Conservation (phyloP, 2,329 filamentous ascomycete species). For the Microdochium nivale region DNA sequence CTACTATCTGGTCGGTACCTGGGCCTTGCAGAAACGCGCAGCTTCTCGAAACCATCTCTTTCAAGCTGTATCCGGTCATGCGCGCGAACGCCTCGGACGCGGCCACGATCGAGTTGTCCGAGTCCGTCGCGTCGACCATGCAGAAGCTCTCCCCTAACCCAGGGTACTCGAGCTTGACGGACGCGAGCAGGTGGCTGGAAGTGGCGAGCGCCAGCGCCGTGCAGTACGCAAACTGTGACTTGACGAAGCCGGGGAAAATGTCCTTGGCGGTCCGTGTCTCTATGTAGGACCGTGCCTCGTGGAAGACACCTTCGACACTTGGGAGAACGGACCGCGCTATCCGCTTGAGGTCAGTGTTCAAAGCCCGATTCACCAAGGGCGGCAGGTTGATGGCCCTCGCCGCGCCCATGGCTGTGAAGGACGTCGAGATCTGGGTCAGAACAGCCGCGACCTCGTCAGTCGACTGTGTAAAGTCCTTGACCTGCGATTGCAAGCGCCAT, state of each 20-base stretch:
- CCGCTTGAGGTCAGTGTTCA: conserved; percentile 38
- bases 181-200: conserved; percentile 14
- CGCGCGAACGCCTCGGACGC: conserved; percentile 42
- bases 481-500: conserved; percentile 9
- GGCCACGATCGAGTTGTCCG: conserved; percentile 40
- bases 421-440: conserved; percentile 34
- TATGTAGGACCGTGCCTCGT: conserved; percentile 31
- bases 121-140: conserved; percentile 39
- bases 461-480: conserved; percentile 35
- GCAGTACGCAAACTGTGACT: conserved; percentile 37
- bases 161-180: conserved; percentile 29
- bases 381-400: conserved; percentile 33
- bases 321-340: conserved; percentile 34
- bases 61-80: conserved; percentile 39
- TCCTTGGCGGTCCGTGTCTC: conserved; percentile 34
- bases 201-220: conserved; percentile 28
- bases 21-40: conserved; percentile 41
- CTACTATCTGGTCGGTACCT: conserved; percentile 31
- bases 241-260: conserved; percentile 44
- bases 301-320: conserved; percentile 33
- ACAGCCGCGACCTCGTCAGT: conserved; percentile 33
- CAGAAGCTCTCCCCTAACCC: conserved; percentile 52
- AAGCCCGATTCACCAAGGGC: conserved; percentile 25
- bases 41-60: conserved; percentile 38
- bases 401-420: conserved; percentile 25